Evolutionary conservation across 306 rosid species (phyloP).

Genomic region (Fragaria ananassa): DNA sequence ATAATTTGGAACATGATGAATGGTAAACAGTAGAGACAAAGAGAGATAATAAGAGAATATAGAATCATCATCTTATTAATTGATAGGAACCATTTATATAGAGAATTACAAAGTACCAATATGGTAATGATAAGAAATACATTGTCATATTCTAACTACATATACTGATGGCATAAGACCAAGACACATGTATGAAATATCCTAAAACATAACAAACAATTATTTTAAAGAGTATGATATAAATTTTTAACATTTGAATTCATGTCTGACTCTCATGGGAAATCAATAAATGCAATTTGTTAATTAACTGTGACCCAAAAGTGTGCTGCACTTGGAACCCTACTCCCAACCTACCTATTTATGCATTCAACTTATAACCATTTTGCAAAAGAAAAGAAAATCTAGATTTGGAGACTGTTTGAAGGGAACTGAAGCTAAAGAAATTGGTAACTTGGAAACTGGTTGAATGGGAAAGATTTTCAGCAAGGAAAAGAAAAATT

Average conservation of each 20-base stretch:
- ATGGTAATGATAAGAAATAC: too few relatives aligned
- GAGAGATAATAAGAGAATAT: too few relatives aligned
- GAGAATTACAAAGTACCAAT: too few relatives aligned
- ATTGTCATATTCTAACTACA: too few relatives aligned
- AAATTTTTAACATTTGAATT: neutral
- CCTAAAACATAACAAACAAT: neutral
- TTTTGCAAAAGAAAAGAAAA: neutral
- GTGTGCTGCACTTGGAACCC: neutral
- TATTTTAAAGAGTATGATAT: neutral
- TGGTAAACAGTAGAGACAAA: too few relatives aligned
- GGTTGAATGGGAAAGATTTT: neutral
- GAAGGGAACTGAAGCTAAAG: neutral
- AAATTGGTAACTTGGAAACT: neutral
- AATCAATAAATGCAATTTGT: slow-evolving; percentile 9
- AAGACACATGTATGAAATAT: too few relatives aligned
- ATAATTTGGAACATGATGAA: neutral
- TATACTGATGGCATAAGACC: too few relatives aligned
- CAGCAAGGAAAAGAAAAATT: neutral
- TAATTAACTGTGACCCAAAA: slow-evolving; percentile 4
- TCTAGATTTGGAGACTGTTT: neutral
- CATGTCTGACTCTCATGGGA: neutral
- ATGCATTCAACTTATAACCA: neutral
- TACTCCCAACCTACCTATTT: slow-evolving; percentile 24
- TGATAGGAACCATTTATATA: too few relatives aligned
- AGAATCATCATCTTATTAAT: too few relatives aligned